A percentile compares a stretch with the other conserved stretches of the same genome.
phyloP scores from a whole-genome alignment of 192 early-diverging fungal species.

The Backusella tuberculispora region DNA sequence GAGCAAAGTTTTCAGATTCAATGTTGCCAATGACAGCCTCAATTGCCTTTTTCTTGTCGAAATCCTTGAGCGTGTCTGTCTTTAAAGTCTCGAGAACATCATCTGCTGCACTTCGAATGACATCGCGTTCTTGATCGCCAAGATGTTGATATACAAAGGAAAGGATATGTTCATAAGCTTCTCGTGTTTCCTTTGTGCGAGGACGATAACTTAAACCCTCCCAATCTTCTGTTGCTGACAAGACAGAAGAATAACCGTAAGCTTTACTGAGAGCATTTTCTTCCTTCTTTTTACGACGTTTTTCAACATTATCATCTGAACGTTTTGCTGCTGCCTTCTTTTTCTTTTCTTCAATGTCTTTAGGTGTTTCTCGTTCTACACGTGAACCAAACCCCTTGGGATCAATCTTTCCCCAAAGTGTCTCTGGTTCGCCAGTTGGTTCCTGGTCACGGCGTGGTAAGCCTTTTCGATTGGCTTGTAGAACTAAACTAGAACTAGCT shows the following conservation, averaged over 20 bases:
- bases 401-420: constrained; percentile 86
- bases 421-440: constrained; percentile 94
- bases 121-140: constrained; percentile 90
- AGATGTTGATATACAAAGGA: constrained; percentile 80
- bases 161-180: constrained; percentile 88
- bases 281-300: constrained; percentile 61
- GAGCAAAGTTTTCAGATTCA: constrained; percentile 82
- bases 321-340: constrained; percentile 56
- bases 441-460: constrained; percentile 86
- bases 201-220: constrained; percentile 88
- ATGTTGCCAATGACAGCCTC: constrained; percentile 76
- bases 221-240: constrained; percentile 86
- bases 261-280: constrained; percentile 58
- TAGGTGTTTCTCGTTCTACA: constrained; percentile 68
- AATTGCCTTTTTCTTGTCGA: constrained; percentile 86
- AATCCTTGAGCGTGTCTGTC: constrained; percentile 82
- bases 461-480: constrained; percentile 85
- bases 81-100: constrained; percentile 83
- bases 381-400: constrained; percentile 83
- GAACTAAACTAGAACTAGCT: constrained; percentile 95
- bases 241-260: constrained; percentile 74
- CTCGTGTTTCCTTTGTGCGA: constrained; percentile 86
- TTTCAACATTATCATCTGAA: constrained; percentile 56
- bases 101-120: constrained; percentile 88
- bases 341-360: constrained; percentile 68